These are phyloP conservation scores for Hypoxylon sp. DNA, from an alignment of 2,329 filamentous ascomycete genomes.

Conservation along the genomic window DNA sequence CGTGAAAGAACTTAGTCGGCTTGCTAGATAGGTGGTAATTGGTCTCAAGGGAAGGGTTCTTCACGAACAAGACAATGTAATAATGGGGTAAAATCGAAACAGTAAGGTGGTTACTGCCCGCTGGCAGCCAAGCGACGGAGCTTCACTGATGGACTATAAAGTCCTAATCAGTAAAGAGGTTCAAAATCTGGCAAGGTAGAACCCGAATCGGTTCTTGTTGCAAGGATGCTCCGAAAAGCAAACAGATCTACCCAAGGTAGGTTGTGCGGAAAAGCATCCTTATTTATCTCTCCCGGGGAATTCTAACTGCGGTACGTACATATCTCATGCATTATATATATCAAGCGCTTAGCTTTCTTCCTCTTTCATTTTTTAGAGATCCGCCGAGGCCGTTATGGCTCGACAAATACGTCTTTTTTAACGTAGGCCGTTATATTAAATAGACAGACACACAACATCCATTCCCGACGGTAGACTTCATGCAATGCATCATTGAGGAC, in stretches of 20 bases:
- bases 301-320: conserved; percentile 9
- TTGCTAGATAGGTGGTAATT: conserved; percentile 3
- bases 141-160: conserved; percentile 43
- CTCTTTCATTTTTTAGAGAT: neutral
- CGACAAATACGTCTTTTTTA: conserved; percentile 2
- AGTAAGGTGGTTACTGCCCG: conserved; percentile 47
- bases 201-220: conserved; percentile 29
- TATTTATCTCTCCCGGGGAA: conserved; percentile 44
- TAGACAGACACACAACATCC: conserved; percentile 7
- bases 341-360: neutral
- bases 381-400: conserved; percentile 6
- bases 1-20: conserved; percentile 20
- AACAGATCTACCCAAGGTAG: conserved; percentile 43
- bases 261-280: conserved; percentile 44
- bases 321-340: conserved; percentile 8
- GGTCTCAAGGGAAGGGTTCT: conserved; percentile 8
- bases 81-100: conserved; percentile 16
- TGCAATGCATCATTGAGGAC: conserved; percentile 40
- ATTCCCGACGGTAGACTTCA: conserved; percentile 20
- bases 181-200: conserved; percentile 31
- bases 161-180: conserved; percentile 45
- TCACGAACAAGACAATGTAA: conserved; percentile 15
- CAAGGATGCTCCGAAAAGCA: conserved; percentile 41
- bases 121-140: conserved; percentile 52
- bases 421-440: conserved; percentile 7